Base-by-base conservation (phyloP, 495 filamentous ascomycete species). In the Acidiella bohemica region DNA sequence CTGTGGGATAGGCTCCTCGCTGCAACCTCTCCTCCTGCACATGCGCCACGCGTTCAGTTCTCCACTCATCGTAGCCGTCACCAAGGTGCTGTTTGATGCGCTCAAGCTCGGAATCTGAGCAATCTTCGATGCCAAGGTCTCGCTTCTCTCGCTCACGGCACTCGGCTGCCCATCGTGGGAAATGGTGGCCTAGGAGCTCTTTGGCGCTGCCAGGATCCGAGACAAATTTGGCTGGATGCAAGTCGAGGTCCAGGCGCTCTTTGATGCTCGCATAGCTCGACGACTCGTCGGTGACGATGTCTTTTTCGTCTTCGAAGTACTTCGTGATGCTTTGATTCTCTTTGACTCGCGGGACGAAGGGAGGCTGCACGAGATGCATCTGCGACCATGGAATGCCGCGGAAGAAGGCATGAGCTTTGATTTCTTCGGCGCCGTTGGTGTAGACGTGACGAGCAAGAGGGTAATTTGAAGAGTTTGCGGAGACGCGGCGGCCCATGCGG, bases 281-380 rank as follows among this genome's bases (percentile, higher is more conserved):
- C 1, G 62, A 57, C 14, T 65, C 63, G 17, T 68, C 67, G 25
- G 67, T 52, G 46, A 62, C 75, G 41, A 81, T 70, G n/a, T 73
- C 62, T 26, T 78, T 76, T 46, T 79, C 78, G 36, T 88, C 80
- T 36, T 92, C 81, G 46, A 93, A 93, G 55, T 93, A 94, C 41
- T 81, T 78, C 10, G 85, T 93, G 47, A 94, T 84, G 23, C 44
- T 38, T 42, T 88, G 84, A 51, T 70, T 67, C 18, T 67, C 63
- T 23, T 64, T 67, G 22, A 93, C 75, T 27, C 67, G 60, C 2
- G 88, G 88, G 5, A 92, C 65, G 46, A 83, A 80, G 4, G 86
- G 88, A 9, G 88, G 84, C 24, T 64, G 58, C 36, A 70, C 66
- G 12, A 71, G 53, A 51, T 87, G 83, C 16, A 65, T 37, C 19